phyloP scores from a whole-genome alignment of 2,329 filamentous ascomycete genomes.

The Aspergillus unguis region DNA sequence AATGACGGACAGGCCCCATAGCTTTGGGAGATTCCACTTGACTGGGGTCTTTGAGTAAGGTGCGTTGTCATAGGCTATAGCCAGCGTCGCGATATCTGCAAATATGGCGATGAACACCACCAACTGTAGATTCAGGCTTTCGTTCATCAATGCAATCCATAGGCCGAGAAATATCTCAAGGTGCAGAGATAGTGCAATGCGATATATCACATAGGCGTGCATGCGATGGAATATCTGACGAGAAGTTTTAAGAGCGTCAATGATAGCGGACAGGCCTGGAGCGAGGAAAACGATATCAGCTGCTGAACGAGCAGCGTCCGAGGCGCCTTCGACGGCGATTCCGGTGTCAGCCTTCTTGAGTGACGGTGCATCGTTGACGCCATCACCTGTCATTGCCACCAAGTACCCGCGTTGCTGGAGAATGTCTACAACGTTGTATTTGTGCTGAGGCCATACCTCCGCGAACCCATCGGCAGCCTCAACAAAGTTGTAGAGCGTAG shows the following conservation, averaged over 20 bases:
- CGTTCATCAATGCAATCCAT: slow-evolving; percentile 86
- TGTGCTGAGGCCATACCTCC: slow-evolving; percentile 92
- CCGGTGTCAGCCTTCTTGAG: slow-evolving; percentile 95
- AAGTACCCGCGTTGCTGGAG: slow-evolving; percentile 90
- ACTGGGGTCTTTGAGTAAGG: slow-evolving; percentile 81
- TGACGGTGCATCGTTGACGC: slow-evolving; percentile 90
- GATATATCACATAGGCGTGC: slow-evolving; percentile 94
- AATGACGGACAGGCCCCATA: slow-evolving; percentile 88
- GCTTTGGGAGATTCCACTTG: slow-evolving; percentile 92
- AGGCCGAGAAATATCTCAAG: slow-evolving; percentile 88
- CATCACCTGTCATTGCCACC: slow-evolving; percentile 94
- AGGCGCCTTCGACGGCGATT: slow-evolving; percentile 90
- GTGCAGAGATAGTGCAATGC: slow-evolving; percentile 87
- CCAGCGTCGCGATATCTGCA: slow-evolving; percentile 85
- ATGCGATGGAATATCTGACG: slow-evolving; percentile 96
- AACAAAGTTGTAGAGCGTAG: slow-evolving; percentile 92
- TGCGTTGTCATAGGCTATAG: slow-evolving; percentile 91
- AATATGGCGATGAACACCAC: slow-evolving; percentile 95
- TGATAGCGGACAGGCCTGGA: slow-evolving; percentile 86
- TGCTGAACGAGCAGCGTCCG: slow-evolving; percentile 84
- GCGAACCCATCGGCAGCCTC: slow-evolving; percentile 94
- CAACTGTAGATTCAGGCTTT: slow-evolving; percentile 77
- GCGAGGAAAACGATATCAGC: slow-evolving; percentile 93
- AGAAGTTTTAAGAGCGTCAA: slow-evolving; percentile 87
- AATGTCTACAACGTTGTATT: slow-evolving; percentile 91